Conservation (phyloP, 2,329 filamentous ascomycete species). For the Cladosporium sp. region DNA sequence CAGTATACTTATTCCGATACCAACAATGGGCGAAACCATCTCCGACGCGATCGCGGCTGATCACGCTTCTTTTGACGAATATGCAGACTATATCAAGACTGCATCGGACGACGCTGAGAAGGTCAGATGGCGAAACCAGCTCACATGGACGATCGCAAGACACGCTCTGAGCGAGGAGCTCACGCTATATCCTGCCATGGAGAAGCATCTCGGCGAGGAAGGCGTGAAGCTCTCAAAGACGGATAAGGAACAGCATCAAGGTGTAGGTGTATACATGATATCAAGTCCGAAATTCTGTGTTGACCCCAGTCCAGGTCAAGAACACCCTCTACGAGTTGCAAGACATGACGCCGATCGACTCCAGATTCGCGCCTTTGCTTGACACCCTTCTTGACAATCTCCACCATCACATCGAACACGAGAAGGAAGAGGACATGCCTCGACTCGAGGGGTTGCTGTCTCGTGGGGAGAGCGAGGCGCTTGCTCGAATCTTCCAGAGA, state of each 20-base stretch:
- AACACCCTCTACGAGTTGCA: conserved; percentile 20
- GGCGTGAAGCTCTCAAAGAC: conserved; percentile 31
- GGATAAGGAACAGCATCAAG: conserved; percentile 32
- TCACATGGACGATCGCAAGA: conserved; percentile 51
- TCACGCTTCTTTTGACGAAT: conserved; percentile 39
- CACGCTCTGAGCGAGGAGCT: conserved; percentile 51
- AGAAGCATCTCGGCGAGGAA: conserved; percentile 30
- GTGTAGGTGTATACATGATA: conserved; percentile 2
- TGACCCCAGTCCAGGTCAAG: conserved; percentile 19
- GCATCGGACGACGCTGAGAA: conserved; percentile 40
- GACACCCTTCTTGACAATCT: conserved; percentile 18
- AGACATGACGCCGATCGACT: conserved; percentile 17
- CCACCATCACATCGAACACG: conserved; percentile 22
- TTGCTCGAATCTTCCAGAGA: conserved; percentile 18
- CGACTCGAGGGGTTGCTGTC: conserved; percentile 19
- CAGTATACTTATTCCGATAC: too few relatives aligned
- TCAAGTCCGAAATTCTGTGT: background rate
- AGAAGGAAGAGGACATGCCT: conserved; percentile 22
- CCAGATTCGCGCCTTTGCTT: conserved; percentile 19
- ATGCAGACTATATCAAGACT: conserved; percentile 42
- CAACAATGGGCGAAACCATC: conserved; percentile 16
- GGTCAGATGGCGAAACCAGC: conserved; percentile 46
- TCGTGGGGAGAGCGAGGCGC: conserved; percentile 15
- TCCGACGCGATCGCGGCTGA: conserved; percentile 40
- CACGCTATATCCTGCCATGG: conserved; percentile 35